Percentiles rank a stretch among this genome's conserved stretches.
These are phyloP conservation scores for Volvox reticuliferus DNA, from an alignment of 139 green algal genomes.

Conservation along the genomic window DNA sequence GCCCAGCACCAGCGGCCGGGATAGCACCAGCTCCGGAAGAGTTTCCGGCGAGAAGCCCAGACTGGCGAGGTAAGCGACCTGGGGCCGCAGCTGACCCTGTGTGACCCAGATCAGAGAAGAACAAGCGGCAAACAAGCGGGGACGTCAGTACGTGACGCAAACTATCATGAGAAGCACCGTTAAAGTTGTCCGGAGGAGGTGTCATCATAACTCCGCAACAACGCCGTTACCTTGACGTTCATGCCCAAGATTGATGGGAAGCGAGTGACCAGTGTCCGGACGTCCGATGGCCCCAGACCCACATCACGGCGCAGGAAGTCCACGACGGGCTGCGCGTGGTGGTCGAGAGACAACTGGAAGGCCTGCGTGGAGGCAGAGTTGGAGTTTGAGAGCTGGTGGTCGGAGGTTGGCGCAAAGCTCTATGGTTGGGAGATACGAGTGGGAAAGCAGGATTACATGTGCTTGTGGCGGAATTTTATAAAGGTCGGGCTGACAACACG, in stretches of 20 bases:
- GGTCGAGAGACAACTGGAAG: conserved; percentile 21
- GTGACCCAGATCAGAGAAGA: too few species aligned
- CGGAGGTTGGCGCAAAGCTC: too few species aligned
- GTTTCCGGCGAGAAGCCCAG: conserved; percentile 17
- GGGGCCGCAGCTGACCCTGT: conserved; percentile 36
- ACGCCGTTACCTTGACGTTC: conserved; percentile 38
- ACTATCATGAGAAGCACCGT: too few species aligned
- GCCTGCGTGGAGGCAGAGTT: background rate
- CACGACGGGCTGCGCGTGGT: conserved; percentile 7
- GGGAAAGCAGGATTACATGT: too few species aligned
- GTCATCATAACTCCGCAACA: background rate
- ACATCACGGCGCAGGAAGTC: conserved; percentile 33
- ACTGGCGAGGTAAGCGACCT: conserved; percentile 35
- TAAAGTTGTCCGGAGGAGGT: too few species aligned
- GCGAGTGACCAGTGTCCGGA: conserved; percentile 19
- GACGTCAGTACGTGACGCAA: too few species aligned
- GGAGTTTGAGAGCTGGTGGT: too few species aligned
- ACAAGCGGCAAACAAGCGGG: too few species aligned
- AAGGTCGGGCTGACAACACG: too few species aligned
- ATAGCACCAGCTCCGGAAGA: conserved; percentile 34
- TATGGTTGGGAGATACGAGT: too few species aligned
- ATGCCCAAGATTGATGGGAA: conserved; percentile 26
- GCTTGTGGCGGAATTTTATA: too few species aligned
- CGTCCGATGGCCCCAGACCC: background rate
- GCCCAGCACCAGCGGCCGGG: conserved; percentile 47